These are phyloP conservation scores for Polytolypa hystricis DNA, from an alignment of 2,329 filamentous ascomycete genomes.

Conservation along the genomic window DNA sequence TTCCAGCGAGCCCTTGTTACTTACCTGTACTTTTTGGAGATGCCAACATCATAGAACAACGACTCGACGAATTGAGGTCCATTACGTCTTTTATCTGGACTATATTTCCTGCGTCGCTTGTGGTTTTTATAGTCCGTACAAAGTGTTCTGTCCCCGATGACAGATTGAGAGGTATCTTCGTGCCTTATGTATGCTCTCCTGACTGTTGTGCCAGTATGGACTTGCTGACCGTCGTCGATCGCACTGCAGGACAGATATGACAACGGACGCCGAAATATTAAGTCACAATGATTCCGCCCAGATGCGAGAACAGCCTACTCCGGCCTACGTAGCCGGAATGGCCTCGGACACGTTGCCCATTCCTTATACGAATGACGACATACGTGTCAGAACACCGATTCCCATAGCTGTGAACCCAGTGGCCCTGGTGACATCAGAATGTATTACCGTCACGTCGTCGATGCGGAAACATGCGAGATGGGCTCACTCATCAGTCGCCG, in stretches of 20 bases:
- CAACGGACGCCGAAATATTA: constrained; percentile 1
- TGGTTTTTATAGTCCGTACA: no score
- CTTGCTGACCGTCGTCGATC: no score
- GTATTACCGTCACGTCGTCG: constrained; percentile 93
- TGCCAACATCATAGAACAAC: no score
- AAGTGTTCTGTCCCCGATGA: constrained; percentile 14
- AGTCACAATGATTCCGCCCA: constrained; percentile 1
- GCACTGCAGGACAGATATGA: constrained; percentile 3
- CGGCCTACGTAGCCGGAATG: background rate
- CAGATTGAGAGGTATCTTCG: constrained; percentile 13
- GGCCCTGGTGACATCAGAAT: constrained; percentile 93
- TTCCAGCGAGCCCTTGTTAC: background rate
- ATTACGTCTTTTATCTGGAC: no score
- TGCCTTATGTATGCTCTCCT: no score
- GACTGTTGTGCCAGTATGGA: no score
- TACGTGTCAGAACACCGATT: constrained; percentile 2
- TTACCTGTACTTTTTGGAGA: background rate
- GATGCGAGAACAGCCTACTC: background rate
- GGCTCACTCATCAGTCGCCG: constrained; percentile 89
- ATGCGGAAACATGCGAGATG: constrained; percentile 97
- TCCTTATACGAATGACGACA: background rate
- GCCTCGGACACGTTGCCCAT: background rate
- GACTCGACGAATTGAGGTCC: no score
- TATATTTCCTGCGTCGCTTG: no score
- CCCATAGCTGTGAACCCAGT: constrained; percentile 76